Conservation (phyloP, 306 rosid species). For the Urtica urens region DNA sequence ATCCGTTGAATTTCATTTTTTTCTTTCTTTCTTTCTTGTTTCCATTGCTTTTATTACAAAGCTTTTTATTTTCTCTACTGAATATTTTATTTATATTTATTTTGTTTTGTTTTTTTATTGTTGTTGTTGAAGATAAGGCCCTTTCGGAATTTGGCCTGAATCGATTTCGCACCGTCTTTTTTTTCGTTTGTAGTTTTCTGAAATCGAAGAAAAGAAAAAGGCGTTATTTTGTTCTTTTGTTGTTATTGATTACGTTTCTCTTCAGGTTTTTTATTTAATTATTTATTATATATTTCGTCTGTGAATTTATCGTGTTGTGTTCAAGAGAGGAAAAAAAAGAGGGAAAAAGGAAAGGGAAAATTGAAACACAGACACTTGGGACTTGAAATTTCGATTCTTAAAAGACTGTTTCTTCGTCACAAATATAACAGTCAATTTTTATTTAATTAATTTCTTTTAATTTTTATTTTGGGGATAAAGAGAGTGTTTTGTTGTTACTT, state of each 20-base stretch:
- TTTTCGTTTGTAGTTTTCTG: constrained; percentile 8
- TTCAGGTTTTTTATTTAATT: constrained; percentile 13
- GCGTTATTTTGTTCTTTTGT: constrained; percentile 5
- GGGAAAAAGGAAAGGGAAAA: constrained; percentile 29
- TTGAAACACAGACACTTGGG: constrained; percentile 40
- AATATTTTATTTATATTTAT: not conserved
- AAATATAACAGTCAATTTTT: too few relatives aligned
- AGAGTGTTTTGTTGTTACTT: constrained; percentile 42
- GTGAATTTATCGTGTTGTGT: constrained; percentile 29
- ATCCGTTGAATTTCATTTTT: not conserved
- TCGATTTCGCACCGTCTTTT: constrained; percentile 15
- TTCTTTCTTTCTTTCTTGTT: constrained; percentile 12
- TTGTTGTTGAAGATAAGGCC: constrained; percentile 24
- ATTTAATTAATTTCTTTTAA: not conserved
- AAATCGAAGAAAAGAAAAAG: constrained; percentile 10
- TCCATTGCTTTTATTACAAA: constrained; percentile 6
- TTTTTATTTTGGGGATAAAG: constrained; percentile 23
- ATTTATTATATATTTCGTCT: constrained; percentile 30
- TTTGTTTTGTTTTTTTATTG: constrained; percentile 10
- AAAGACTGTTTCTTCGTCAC: constrained; percentile 35
- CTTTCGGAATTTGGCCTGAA: constrained; percentile 9
- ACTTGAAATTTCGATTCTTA: constrained; percentile 25
- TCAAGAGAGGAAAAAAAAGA: too few relatives aligned
- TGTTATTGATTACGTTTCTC: not conserved
- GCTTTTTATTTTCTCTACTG: constrained; percentile 1